These are phyloP conservation scores for Reticulascus tulasneorum DNA, from an alignment of 2,329 filamentous ascomycete species.

Conservation along the genomic window DNA sequence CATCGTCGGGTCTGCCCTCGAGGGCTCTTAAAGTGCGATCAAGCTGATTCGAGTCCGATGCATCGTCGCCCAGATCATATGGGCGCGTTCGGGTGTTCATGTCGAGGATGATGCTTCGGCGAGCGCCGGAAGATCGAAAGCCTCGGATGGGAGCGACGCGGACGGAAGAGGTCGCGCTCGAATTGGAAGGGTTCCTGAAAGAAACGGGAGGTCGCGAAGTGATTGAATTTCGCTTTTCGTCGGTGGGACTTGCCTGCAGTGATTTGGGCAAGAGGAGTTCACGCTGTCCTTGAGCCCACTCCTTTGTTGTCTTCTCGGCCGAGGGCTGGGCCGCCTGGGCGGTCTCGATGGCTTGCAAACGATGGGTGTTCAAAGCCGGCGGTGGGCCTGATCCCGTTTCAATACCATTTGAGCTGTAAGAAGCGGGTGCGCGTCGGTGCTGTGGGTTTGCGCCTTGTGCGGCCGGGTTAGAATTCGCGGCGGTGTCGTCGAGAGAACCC, in stretches of 20 bases:
- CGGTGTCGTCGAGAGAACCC: conserved; percentile 9
- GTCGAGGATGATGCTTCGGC: conserved; percentile 50
- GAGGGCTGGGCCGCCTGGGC: conserved; percentile 16
- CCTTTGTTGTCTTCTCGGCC: conserved; percentile 27
- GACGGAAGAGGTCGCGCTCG: conserved; percentile 26
- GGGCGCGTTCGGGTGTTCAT: conserved; percentile 43
- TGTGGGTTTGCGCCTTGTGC: conserved; percentile 25
- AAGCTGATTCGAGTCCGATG: conserved; percentile 38
- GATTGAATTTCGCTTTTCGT: conserved; percentile 43
- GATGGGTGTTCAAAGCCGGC: conserved; percentile 27
- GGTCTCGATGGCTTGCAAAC: conserved; percentile 26
- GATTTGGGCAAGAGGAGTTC: conserved; percentile 45
- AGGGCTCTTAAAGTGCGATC: conserved; percentile 48
- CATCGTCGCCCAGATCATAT: conserved; percentile 41
- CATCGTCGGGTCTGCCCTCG: conserved; percentile 40
- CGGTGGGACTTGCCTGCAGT: conserved; percentile 32
- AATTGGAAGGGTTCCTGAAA: conserved; percentile 37
- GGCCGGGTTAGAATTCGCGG: conserved; percentile 18
- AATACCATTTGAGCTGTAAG: conserved; percentile 30
- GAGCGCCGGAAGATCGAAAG: conserved; percentile 54
- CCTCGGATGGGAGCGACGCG: conserved; percentile 52
- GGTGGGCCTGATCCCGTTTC: conserved; percentile 27
- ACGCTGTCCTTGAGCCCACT: conserved; percentile 38
- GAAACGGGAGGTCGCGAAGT: conserved; percentile 45
- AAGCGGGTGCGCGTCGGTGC: conserved; percentile 34